Percentiles rank a stretch among this genome's conserved stretches.
These are phyloP conservation scores for Yamadazyma membranifaciens DNA, from an alignment of 1,139 yeast species.

Conservation along the genomic window DNA sequence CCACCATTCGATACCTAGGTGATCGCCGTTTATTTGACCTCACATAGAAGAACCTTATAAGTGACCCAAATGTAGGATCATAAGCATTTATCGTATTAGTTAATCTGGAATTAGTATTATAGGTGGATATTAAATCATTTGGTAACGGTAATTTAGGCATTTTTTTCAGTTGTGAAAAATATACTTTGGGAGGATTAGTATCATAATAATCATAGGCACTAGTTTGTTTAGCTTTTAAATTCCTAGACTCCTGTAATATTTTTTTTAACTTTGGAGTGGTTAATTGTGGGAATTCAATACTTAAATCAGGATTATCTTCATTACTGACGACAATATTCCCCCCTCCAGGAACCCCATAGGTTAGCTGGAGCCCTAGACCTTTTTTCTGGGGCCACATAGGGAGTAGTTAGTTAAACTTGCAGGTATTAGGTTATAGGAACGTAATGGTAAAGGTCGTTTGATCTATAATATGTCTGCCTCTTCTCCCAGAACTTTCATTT, in stretches of 20 bases:
- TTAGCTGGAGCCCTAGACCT: conserved; percentile 41
- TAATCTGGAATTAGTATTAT: conserved; percentile 22
- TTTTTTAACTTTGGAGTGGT: conserved; percentile 6
- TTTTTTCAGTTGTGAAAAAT: background rate
- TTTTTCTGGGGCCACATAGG: conserved; percentile 42
- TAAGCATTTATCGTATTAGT: conserved; percentile 21
- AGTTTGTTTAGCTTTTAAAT: conserved; percentile 10
- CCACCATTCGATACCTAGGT: conserved; percentile 22
- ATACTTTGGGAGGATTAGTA: background rate
- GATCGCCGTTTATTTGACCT: conserved; percentile 9
- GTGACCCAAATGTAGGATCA: conserved; percentile 37
- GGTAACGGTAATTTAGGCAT: conserved; percentile 20
- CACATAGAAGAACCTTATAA: conserved; percentile 22
- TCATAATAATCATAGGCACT: conserved; percentile 1
- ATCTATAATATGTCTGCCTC: too few relatives aligned
- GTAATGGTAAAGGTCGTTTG: too few relatives aligned
- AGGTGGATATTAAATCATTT: conserved; percentile 22
- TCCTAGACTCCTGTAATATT: conserved; percentile 3
- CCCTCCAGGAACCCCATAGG: conserved; percentile 38
- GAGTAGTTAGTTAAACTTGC: background rate
- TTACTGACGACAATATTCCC: conserved; percentile 16
- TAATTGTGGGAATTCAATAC: conserved; percentile 7
- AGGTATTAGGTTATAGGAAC: background rate
- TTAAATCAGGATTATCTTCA: background rate
- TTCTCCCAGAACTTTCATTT: too few relatives aligned